Conservation (phyloP, 441 rosid genomes). For the Metrosideros polymorpha region DNA sequence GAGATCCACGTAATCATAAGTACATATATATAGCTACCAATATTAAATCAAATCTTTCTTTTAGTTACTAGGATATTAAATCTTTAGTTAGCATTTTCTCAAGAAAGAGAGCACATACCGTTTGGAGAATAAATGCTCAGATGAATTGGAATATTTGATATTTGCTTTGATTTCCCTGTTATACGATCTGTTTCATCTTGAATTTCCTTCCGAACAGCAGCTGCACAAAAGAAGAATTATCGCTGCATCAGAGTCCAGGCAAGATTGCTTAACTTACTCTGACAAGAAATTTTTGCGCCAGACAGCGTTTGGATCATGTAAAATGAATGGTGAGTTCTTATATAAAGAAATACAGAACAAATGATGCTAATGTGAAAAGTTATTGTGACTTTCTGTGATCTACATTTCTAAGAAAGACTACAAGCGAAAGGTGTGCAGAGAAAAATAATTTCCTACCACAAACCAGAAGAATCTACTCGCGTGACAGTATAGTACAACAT, state of each 20-base stretch:
- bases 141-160: constrained; percentile 90
- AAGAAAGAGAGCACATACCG: constrained; percentile 32
- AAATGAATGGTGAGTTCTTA: not conserved
- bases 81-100: not conserved
- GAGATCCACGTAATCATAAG: not conserved
- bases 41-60: not conserved
- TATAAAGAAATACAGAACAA: not conserved
- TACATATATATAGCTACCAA: not conserved
- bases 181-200: constrained; percentile 94
- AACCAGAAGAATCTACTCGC: not conserved
- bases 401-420: not conserved
- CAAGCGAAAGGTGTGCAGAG: not conserved
- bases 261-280: not conserved
- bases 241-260: not conserved
- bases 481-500: not conserved
- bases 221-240: constrained; percentile 24
- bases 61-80: not conserved
- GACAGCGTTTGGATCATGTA: not conserved
- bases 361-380: not conserved
- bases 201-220: constrained; percentile 91
- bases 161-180: constrained; percentile 84
- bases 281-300: not conserved
- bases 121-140: constrained; percentile 92
- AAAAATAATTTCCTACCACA: not conserved
- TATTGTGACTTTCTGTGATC: not conserved